Evolutionary conservation across 2,329 filamentous ascomycete genomes (phyloP).

Genomic region (Parastagonospora nodorum): DNA sequence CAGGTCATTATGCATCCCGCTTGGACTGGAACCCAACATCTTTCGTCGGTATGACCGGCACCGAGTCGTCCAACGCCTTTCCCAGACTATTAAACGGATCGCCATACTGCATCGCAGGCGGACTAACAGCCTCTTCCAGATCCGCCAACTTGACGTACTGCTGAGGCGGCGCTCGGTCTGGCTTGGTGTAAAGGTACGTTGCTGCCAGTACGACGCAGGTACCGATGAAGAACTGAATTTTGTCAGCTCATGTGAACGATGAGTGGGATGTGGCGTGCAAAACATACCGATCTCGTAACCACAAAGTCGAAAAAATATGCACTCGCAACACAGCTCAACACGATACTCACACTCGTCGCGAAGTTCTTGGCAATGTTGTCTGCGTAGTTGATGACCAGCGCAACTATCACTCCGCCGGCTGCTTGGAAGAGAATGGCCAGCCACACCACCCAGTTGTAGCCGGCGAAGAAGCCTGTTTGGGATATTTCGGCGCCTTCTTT

Average conservation of each 20-base stretch:
- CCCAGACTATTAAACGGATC: constrained; percentile 1
- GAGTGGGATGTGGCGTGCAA: background rate
- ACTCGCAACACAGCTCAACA: constrained; percentile 84
- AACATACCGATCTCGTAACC: constrained; percentile 58
- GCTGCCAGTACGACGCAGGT: constrained; percentile 78
- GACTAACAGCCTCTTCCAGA: constrained; percentile 72
- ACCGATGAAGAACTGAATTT: constrained; percentile 75
- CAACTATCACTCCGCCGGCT: constrained; percentile 80
- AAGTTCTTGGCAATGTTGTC: constrained; percentile 95
- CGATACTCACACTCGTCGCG: constrained; percentile 88
- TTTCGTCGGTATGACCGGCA: constrained; percentile 27
- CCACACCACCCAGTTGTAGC: constrained; percentile 94
- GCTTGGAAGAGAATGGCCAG: constrained; percentile 81
- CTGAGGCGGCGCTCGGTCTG: constrained; percentile 59
- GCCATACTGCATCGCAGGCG: constrained; percentile 26
- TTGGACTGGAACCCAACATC: constrained; percentile 27
- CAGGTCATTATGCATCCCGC: constrained; percentile 24
- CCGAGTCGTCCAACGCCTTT: constrained; percentile 5
- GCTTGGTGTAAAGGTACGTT: constrained; percentile 81
- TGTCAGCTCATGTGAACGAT: constrained; percentile 15
- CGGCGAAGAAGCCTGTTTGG: constrained; percentile 87
- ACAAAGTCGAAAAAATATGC: constrained; percentile 83
- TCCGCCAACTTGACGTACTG: constrained; percentile 70
- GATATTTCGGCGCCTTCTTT: constrained; percentile 85
- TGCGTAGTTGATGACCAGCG: constrained; percentile 78